Evolutionary conservation across 441 rosid genomes (phyloP), one percentile per base, ranked within the genome.

Genomic region (Croton laevigatus): DNA sequence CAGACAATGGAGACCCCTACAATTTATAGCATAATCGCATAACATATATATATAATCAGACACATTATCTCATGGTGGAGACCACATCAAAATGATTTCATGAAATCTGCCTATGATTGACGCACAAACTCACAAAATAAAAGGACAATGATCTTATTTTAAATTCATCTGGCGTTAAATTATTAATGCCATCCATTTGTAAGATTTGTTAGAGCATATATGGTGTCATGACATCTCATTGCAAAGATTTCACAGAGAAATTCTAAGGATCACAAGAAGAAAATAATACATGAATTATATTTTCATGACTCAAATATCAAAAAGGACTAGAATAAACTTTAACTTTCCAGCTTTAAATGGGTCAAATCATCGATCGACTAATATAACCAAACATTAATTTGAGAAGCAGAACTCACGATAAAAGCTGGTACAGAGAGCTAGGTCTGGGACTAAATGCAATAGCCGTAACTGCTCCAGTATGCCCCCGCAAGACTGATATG

Each of bases 381-480:
- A 37, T 0, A 46, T 53, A 70, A 23, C 36, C 63, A 61, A 20
- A 16, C 54, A 68, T 65, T 53, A 16, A 61, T 49, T 37, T 20
- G 49, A 59, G 71, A 81, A 71, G 68, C 59, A 70, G 66, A 66
- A 46, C 99, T 93, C 85, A 96, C 97, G 97, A 96, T 78, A 96
- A 82, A 78, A 96, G 97, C 84, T 89, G 97, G 81, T 85, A 91
- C 3, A 80, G 72, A 75, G 88, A 84, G 70, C 85, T 85, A 62
- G 97, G 97, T 80, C 93, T 90, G 45, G 99, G 99, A 81, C 91
- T 95, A 80, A 96, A 96, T 52, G 88, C 97, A 83, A 96, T 93
- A 52, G 99, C 96, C 83, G 99, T 93, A 75, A 96, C 97, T 71
- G 93, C 93, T 76, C 89, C 97, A 53, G 93, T 91, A 72, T 96